Conservation (phyloP, 2,329 filamentous ascomycete genomes). For the Colletotrichum karsti region DNA sequence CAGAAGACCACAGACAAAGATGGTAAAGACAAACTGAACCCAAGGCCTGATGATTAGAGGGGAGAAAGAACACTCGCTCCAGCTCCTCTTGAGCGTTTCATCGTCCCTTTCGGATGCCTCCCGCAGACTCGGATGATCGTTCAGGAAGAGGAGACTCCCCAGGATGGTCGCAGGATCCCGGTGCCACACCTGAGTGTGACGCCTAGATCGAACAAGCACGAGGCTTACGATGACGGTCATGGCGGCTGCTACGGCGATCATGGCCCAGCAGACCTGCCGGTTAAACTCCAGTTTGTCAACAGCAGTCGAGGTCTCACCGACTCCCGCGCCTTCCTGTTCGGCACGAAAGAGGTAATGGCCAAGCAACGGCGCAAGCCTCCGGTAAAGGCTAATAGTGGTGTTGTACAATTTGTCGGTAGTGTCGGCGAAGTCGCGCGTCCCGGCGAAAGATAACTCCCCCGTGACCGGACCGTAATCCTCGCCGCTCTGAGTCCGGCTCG, state of each 20-base stretch:
- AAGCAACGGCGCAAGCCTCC: not conserved
- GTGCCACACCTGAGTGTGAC: not conserved
- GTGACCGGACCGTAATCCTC: not conserved
- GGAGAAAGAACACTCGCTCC: not conserved
- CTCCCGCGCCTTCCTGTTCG: too few relatives aligned
- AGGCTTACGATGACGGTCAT: not conserved
- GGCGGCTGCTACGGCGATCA: not conserved
- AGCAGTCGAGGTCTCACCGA: not conserved
- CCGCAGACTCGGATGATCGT: not conserved
- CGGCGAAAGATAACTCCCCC: not conserved
- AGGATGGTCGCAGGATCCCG: slow-evolving; percentile 12
- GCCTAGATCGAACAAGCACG: not conserved
- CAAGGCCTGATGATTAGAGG: not conserved
- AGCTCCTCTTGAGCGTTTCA: not conserved
- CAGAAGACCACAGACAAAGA: not conserved
- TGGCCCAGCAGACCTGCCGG: not conserved
- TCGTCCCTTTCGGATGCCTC: not conserved
- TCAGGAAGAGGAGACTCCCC: slow-evolving; percentile 2
- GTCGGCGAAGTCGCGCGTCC: not conserved
- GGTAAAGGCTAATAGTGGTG: not conserved
- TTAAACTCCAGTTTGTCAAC: not conserved
- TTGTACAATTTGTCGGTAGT: slow-evolving; percentile 10
- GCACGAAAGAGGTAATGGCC: slow-evolving; percentile 12
- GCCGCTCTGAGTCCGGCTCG: too few relatives aligned
- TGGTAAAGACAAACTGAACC: not conserved